phyloP scores from a whole-genome alignment of 768 basidiomycete genomes.

The Amanita thiersii region DNA sequence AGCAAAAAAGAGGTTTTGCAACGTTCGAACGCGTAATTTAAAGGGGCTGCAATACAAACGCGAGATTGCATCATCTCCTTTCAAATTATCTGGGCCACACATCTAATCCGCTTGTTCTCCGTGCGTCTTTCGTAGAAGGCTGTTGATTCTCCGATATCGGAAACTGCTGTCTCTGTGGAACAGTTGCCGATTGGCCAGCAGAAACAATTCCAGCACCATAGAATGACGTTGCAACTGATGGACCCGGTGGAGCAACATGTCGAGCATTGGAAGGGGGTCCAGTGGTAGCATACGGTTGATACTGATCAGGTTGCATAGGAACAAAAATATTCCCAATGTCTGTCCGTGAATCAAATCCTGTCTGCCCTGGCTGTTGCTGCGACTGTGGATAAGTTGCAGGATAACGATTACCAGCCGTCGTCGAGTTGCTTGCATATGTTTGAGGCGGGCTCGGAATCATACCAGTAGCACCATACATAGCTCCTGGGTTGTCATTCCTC shows the following conservation, averaged over 20 bases:
- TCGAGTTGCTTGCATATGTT: slow-evolving; percentile 48
- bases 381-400: slow-evolving; percentile 44
- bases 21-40: slow-evolving; percentile 10
- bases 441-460: slow-evolving; percentile 74
- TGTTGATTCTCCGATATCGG: slow-evolving; percentile 29
- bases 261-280: slow-evolving; percentile 27
- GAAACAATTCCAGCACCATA: slow-evolving; percentile 58
- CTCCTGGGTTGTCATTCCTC: slow-evolving; percentile 33
- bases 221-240: slow-evolving; percentile 55
- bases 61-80: not conserved
- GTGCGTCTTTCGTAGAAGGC: slow-evolving; percentile 42
- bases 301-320: slow-evolving; percentile 81
- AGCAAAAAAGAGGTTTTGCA: not conserved
- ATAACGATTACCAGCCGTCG: slow-evolving; percentile 54
- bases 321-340: slow-evolving; percentile 68
- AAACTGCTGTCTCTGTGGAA: slow-evolving; percentile 35
- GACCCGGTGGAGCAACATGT: slow-evolving; percentile 42
- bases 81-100: slow-evolving; percentile 60
- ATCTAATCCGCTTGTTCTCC: slow-evolving; percentile 62
- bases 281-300: slow-evolving; percentile 41
- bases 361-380: slow-evolving; percentile 27
- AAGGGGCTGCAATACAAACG: slow-evolving; percentile 5
- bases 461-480: slow-evolving; percentile 35
- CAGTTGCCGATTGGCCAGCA: slow-evolving; percentile 30
- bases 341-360: slow-evolving; percentile 50